Percentiles rank a stretch among this genome's conserved stretches.
Evolutionary conservation across 768 basidiomycete genomes (phyloP).

Genomic region (Phaffia australis): DNA sequence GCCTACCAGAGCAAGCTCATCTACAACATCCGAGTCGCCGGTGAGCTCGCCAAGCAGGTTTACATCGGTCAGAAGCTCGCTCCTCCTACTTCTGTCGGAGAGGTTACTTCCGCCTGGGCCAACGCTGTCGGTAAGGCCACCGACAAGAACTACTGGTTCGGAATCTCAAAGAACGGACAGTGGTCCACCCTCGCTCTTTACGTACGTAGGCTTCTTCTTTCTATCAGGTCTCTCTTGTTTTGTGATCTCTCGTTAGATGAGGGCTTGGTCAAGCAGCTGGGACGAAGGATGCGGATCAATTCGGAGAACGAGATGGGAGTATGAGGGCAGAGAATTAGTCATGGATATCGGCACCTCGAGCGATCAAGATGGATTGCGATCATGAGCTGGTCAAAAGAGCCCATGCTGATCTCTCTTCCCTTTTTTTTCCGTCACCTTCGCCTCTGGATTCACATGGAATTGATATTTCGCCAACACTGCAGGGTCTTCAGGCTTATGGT

Average conservation of each 20-base stretch:
- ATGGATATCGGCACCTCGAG: too few relatives aligned
- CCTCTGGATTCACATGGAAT: background rate
- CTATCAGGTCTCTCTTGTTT: slow-evolving; percentile 30
- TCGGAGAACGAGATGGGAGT: too few relatives aligned
- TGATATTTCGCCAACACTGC: slow-evolving; percentile 39
- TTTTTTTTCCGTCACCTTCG: background rate
- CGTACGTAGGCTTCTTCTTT: too few relatives aligned
- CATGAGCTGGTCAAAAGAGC: background rate
- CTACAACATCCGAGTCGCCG: slow-evolving; percentile 46
- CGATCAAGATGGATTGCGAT: too few relatives aligned
- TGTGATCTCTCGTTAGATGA: too few relatives aligned
- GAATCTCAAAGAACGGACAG: slow-evolving; percentile 53
- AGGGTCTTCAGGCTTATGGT: slow-evolving; percentile 76
- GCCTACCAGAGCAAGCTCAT: slow-evolving; percentile 43
- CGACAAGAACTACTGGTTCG: slow-evolving; percentile 53
- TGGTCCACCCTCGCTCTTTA: slow-evolving; percentile 38
- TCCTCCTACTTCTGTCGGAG: slow-evolving; percentile 53
- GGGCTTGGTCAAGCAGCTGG: too few relatives aligned
- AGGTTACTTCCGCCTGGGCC: slow-evolving; percentile 52
- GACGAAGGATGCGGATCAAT: too few relatives aligned
- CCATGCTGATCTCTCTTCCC: slow-evolving; percentile 1
- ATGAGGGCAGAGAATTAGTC: background rate
- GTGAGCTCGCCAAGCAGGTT: slow-evolving; percentile 64
- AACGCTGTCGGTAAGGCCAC: slow-evolving; percentile 55
- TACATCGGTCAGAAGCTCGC: slow-evolving; percentile 57